These are phyloP conservation scores for Neocatenulostroma microsporum DNA, from an alignment of 2,329 filamentous ascomycete genomes.

Conservation along the genomic window DNA sequence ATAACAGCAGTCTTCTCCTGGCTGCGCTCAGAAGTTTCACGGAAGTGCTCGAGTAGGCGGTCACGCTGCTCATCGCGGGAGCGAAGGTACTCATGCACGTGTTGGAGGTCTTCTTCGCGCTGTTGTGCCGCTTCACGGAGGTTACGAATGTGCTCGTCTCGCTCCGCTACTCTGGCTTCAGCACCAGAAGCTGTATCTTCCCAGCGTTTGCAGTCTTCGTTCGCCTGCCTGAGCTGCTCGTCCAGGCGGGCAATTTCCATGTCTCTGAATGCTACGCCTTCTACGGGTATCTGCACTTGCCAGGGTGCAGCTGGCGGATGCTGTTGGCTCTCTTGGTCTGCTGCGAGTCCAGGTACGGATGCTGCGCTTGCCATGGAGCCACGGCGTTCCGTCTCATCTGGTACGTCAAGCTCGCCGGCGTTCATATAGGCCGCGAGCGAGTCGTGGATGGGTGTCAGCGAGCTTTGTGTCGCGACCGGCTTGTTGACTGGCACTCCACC, in stretches of 20 bases:
- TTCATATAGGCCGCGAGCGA: no score
- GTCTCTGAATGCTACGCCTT: slow-evolving; percentile 22
- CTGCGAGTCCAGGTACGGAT: no score
- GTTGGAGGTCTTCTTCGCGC: slow-evolving; percentile 1
- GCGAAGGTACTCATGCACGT: slow-evolving; percentile 3
- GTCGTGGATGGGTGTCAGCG: no score
- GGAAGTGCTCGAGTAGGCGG: not conserved
- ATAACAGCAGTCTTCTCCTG: slow-evolving; percentile 4
- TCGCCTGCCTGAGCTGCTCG: slow-evolving; percentile 10
- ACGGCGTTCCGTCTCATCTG: no score
- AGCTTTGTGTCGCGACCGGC: no score
- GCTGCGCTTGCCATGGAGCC: no score
- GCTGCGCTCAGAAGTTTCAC: not conserved
- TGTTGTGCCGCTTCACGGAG: not conserved
- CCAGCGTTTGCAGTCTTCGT: slow-evolving; percentile 5
- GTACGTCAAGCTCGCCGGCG: no score
- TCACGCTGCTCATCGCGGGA: slow-evolving; percentile 4
- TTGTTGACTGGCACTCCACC: no score
- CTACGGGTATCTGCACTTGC: no score
- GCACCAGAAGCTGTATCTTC: no score
- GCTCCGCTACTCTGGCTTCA: not conserved
- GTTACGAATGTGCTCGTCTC: not conserved
- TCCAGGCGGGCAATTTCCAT: slow-evolving; percentile 18
- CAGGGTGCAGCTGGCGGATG: no score
- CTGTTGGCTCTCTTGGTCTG: no score